Conservation (phyloP, 192 early-diverging fungal species). For the Kickxella alabastrina region DNA sequence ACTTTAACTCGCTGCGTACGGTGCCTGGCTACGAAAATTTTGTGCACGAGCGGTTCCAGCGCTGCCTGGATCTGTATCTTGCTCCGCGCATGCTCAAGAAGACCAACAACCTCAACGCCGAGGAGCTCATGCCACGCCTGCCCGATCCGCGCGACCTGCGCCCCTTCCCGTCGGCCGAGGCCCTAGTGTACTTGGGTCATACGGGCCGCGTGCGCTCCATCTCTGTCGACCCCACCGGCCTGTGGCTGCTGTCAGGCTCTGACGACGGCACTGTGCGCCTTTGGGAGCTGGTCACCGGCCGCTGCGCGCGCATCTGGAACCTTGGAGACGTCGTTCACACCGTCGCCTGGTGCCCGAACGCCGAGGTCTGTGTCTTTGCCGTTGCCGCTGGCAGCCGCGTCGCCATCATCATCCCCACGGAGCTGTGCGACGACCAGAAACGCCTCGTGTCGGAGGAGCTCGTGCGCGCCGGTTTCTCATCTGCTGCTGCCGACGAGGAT, state of each 20-base stretch:
- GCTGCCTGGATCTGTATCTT: slow-evolving; percentile 95
- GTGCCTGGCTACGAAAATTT: slow-evolving; percentile 89
- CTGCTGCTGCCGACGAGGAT: slow-evolving; percentile 22
- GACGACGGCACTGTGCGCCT: slow-evolving; percentile 86
- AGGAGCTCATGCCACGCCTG: slow-evolving; percentile 91
- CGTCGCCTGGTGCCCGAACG: slow-evolving; percentile 89
- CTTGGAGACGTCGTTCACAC: slow-evolving; percentile 65
- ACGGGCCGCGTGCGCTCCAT: slow-evolving; percentile 73
- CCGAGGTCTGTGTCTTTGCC: slow-evolving; percentile 71
- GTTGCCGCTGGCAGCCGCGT: slow-evolving; percentile 64
- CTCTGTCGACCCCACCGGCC: slow-evolving; percentile 89
- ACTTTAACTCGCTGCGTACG: slow-evolving; percentile 67
- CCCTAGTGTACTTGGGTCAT: slow-evolving; percentile 81
- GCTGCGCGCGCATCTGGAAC: slow-evolving; percentile 75
- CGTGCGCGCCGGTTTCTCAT: slow-evolving; percentile 34
- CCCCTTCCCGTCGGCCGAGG: slow-evolving; percentile 83
- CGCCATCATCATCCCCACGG: slow-evolving; percentile 51
- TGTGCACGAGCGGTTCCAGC: slow-evolving; percentile 91
- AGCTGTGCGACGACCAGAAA: slow-evolving; percentile 42
- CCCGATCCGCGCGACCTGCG: slow-evolving; percentile 91
- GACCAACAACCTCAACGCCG: slow-evolving; percentile 81
- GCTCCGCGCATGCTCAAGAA: slow-evolving; percentile 88
- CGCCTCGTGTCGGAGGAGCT: slow-evolving; percentile 37
- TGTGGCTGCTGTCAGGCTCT: slow-evolving; percentile 83
- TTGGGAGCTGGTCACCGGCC: slow-evolving; percentile 90